Base-by-base conservation (phyloP, 2,329 filamentous ascomycete genomes). In the Ascochyta rabiei region DNA sequence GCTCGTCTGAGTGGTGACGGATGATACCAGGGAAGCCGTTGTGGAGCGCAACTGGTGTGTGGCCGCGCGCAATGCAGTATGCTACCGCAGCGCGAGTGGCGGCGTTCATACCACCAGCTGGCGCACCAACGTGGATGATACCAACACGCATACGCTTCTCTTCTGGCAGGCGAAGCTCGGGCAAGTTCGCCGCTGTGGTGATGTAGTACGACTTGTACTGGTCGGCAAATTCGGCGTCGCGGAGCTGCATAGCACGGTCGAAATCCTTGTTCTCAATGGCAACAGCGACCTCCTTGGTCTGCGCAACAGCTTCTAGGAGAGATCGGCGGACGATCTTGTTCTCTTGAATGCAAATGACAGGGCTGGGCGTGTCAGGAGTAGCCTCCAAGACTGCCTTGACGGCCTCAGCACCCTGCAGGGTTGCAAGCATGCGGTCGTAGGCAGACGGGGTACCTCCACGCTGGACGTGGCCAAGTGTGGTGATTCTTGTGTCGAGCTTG, bases 51-150 rank as follows among this genome's bases (percentile, higher is more conserved):
- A 98, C 76, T 4, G 95, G 90, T 47, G 91, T 91, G 75, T 99
- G 95, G n/a, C 95, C 95, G 55, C 92, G 86, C 39, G 90, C 89
- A 53, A 96, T 76, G 74, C 93, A 98, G 80, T 97, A 97, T 28
- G 92, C 91, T 16, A 97, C 93, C 13, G 91, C 93, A 26, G 91
- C 93, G 64, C 95, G 87, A 18, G 96, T 95, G 37, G 95, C 95
- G 24, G 93, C 93, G 77, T 99, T 99, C 90, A 99, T 98, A 68
- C 95, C 95, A 75, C 95, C 95, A 26, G 95, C 95, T 7, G 95
- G 95, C 12, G 95, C 95, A 68, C 95, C 95, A 21, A 98, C 93
- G 69, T 98, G 96, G 76, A 99, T 91, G 70, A 99, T 96, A 43
- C 91, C 95, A 68, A 99, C 90, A 63, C 87, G 88, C 90, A 98